phyloP scores from a whole-genome alignment of 2,329 filamentous ascomycete genomes.

The Penicillium sp. region DNA sequence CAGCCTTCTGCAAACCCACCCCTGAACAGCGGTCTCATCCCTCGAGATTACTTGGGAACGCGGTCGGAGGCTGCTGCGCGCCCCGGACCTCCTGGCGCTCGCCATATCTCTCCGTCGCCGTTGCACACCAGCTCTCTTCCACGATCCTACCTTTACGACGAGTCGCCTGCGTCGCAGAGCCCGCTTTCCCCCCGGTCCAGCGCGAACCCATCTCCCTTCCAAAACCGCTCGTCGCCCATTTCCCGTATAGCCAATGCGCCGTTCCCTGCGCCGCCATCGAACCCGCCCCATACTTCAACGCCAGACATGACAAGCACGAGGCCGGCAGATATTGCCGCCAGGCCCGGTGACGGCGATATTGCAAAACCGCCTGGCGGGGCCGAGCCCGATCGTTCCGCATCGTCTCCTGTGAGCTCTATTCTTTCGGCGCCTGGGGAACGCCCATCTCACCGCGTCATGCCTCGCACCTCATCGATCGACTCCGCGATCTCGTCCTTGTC shows the following conservation, averaged over 20 bases:
- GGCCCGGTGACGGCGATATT: slow-evolving; percentile 26
- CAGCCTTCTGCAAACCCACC: slow-evolving; percentile 18
- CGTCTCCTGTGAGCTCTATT: slow-evolving; percentile 37
- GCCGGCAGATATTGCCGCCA: slow-evolving; percentile 25
- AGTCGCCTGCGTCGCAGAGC: slow-evolving; percentile 30
- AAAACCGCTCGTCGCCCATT: slow-evolving; percentile 27
- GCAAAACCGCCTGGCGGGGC: slow-evolving; percentile 32
- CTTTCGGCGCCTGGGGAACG: slow-evolving; percentile 36
- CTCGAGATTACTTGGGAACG: slow-evolving; percentile 40
- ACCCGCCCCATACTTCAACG: slow-evolving; percentile 21
- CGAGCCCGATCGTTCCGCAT: slow-evolving; percentile 33
- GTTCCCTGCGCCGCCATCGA: slow-evolving; percentile 34
- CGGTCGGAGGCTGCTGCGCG: slow-evolving; percentile 33
- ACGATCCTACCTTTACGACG: slow-evolving; percentile 24
- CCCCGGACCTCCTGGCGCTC: slow-evolving; percentile 28
- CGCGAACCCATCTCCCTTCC: slow-evolving; percentile 25
- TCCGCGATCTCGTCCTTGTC: slow-evolving; percentile 85
- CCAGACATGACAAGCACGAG: slow-evolving; percentile 24
- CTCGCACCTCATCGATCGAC: slow-evolving; percentile 87
- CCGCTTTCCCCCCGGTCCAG: slow-evolving; percentile 32
- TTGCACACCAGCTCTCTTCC: slow-evolving; percentile 34
- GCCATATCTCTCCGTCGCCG: slow-evolving; percentile 36
- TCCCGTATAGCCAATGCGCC: slow-evolving; percentile 34
- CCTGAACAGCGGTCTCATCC: slow-evolving; percentile 34
- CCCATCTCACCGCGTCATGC: slow-evolving; percentile 46